Percentiles rank a stretch among this genome's conserved stretches.
Conservation (phyloP, 805 yeast genomes). For the Spathaspora gorwiae region DNA sequence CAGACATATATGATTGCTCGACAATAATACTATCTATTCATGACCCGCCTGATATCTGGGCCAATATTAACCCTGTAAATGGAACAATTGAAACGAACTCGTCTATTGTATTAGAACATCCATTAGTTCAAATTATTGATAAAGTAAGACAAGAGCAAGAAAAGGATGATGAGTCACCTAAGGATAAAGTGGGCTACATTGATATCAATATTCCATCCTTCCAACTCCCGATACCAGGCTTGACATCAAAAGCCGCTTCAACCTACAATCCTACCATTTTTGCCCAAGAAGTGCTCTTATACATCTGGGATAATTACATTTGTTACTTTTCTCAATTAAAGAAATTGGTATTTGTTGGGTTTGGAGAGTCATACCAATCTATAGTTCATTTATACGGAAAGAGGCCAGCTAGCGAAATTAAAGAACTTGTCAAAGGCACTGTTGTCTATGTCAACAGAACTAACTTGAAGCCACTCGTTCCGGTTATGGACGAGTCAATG, state of each 20-base stretch:
- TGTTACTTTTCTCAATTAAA: conserved; percentile 62
- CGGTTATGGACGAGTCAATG: conserved; percentile 83
- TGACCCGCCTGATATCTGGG: conserved; percentile 93
- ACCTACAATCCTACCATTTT: conserved; percentile 57
- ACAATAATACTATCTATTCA: conserved; percentile 71
- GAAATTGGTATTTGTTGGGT: conserved; percentile 75
- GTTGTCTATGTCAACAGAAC: conserved; percentile 66
- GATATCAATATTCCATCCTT: conserved; percentile 77
- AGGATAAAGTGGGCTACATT: conserved; percentile 58
- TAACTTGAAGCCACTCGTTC: conserved; percentile 72
- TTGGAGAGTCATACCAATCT: conserved; percentile 86
- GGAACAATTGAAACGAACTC: conserved; percentile 73
- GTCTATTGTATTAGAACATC: conserved; percentile 72
- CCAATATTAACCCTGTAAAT: conserved; percentile 69
- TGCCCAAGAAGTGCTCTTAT: conserved; percentile 72
- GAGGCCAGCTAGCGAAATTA: conserved; percentile 51
- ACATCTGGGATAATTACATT: conserved; percentile 88
- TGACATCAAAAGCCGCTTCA: conserved; percentile 28
- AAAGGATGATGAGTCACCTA: conserved; percentile 11
- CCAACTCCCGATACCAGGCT: conserved; percentile 24
- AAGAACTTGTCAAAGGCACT: conserved; percentile 61
- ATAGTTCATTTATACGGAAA: conserved; percentile 86
- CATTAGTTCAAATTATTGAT: conserved; percentile 56
- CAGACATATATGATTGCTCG: conserved; percentile 59
- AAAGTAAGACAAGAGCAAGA: conserved; percentile 39